Percentiles rank a stretch among this genome's conserved stretches.
Conservation (phyloP, 805 yeast species). For the Pichia membranifaciens region DNA sequence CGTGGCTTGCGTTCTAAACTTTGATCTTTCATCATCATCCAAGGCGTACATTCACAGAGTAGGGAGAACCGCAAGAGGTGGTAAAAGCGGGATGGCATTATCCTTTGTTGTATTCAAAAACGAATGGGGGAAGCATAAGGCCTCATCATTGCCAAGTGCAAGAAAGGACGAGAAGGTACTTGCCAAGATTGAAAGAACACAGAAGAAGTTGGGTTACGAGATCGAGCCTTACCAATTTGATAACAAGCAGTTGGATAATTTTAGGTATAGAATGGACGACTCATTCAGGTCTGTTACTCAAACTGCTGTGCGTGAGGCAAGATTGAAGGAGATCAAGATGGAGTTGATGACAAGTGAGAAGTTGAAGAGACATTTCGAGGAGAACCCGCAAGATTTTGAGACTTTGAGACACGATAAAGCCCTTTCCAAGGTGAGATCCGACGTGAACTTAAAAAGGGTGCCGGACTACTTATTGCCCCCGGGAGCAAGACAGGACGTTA, state of each 20-base stretch:
- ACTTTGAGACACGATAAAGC: conserved; percentile 90
- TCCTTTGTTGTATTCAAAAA: conserved; percentile 83
- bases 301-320: conserved; percentile 86
- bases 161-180: conserved; percentile 84
- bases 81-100: conserved; percentile 89
- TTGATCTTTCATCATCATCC: conserved; percentile 87
- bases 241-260: conserved; percentile 86
- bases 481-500: conserved; percentile 53
- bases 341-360: conserved; percentile 86
- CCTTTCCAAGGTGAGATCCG: conserved; percentile 74
- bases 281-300: conserved; percentile 93
- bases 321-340: conserved; percentile 79
- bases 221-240: conserved; percentile 87
- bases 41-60: conserved; percentile 88
- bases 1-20: conserved; percentile 93
- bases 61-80: conserved; percentile 98
- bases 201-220: conserved; percentile 64
- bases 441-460: conserved; percentile 80
- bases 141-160: conserved; percentile 64
- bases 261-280: conserved; percentile 94
- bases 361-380: conserved; percentile 90
- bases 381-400: conserved; percentile 89
- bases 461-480: conserved; percentile 90
- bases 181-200: conserved; percentile 69
- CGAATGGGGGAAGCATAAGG: conserved; percentile 84